Conservation (phyloP, 805 yeast genomes). For the Metschnikowia bowlesiae region DNA sequence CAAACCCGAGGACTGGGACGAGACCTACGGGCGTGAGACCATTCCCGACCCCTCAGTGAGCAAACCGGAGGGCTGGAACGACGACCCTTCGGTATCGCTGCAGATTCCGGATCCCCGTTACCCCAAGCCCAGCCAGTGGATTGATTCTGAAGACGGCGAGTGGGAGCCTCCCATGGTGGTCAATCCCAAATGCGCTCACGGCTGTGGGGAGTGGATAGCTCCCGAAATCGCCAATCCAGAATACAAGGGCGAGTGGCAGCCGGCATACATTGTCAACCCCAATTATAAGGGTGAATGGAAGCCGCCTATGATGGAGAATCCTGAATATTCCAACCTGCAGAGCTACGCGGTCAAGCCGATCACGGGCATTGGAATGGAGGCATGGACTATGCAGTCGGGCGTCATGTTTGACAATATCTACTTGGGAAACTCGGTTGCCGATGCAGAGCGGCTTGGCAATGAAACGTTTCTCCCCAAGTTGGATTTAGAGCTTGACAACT, state of each 20-base stretch:
- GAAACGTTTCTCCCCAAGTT: slow-evolving; percentile 58
- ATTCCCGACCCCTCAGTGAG: slow-evolving; percentile 64
- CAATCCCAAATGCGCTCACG: slow-evolving; percentile 71
- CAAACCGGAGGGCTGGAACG: slow-evolving; percentile 77
- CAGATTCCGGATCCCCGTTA: slow-evolving; percentile 67
- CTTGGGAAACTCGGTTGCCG: slow-evolving; percentile 76
- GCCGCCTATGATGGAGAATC: slow-evolving; percentile 64
- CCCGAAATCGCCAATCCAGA: slow-evolving; percentile 64
- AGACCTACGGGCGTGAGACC: slow-evolving; percentile 48
- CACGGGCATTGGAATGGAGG: slow-evolving; percentile 82
- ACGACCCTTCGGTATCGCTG: slow-evolving; percentile 47
- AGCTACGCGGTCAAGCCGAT: slow-evolving; percentile 47
- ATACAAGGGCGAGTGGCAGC: slow-evolving; percentile 75
- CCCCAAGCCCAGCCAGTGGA: slow-evolving; percentile 73
- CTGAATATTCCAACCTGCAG: slow-evolving; percentile 61
- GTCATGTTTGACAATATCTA: slow-evolving; percentile 80
- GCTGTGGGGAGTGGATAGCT: slow-evolving; percentile 81
- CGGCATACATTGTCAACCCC: slow-evolving; percentile 68
- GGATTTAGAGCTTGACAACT: slow-evolving; percentile 44
- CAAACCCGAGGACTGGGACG: slow-evolving; percentile 88
- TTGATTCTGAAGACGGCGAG: slow-evolving; percentile 83
- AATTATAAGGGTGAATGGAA: slow-evolving; percentile 75
- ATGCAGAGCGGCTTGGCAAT: slow-evolving; percentile 83
- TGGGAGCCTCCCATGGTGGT: slow-evolving; percentile 69
- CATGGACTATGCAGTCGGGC: slow-evolving; percentile 80